Evolutionary conservation across 1,139 yeast species (phyloP), one percentile per base, ranked within the genome.

Genomic region (Fermentozyma sake): DNA sequence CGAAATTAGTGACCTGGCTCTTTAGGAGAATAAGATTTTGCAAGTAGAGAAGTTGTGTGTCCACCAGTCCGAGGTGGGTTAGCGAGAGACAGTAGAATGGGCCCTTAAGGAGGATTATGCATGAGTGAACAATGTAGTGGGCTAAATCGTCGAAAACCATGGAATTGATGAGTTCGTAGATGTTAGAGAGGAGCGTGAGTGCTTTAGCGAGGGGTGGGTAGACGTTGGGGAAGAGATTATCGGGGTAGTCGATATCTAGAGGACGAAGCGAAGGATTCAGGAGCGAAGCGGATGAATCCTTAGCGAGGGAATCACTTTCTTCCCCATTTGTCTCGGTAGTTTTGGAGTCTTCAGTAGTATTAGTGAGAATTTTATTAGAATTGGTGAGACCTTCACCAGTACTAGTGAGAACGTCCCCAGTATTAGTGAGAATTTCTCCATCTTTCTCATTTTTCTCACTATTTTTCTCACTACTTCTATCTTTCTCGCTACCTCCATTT

Each of bases 71-170:
- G 63, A 44, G 64, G 52, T 55, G 63, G 14, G 28, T 68, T 43
- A 30, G 56, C 28, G 53, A 60, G 38, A 35, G 68, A 56, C 36
- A 59, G 39, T 70, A 73, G 6, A 83, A 84, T 19, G 58, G 43
- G 47, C 63, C 50, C 60, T 71, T 50, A 69, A 66, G 16, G 76
- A 82, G 28, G 22, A 59, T 51, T 20, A 89, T 70, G 42, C 94
- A 81, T 26, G 82, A 74, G 47, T 85, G 95, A 5, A 89, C 85
- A 32, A 86, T 78, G 31, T 82, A 76, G 50, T 87, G 95, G 0
- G 96, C 95, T 37, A 89, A 57, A 47, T 86, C 95, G 47, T 87
- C 95, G 57, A 89, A 89, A 1, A 87, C 84, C 7, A 73, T 62
- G 1, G 82, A 75, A 39, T 80, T 79, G 14, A 89, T 72, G 41